phyloP scores from a whole-genome alignment of 2,329 filamentous ascomycete species.

The Hirsutella thompsonii region DNA sequence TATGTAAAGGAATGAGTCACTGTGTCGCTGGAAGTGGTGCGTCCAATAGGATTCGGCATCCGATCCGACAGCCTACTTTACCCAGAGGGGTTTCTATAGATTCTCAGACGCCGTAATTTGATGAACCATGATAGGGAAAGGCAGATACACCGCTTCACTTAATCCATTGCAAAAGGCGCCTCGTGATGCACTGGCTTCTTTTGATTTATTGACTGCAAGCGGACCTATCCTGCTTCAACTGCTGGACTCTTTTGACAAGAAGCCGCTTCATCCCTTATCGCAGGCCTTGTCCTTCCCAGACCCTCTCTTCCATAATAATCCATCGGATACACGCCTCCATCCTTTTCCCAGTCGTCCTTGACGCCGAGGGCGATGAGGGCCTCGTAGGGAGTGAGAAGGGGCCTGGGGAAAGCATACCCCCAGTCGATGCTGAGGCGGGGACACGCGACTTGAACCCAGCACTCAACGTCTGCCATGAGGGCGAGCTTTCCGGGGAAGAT shows the following conservation, averaged over 20 bases:
- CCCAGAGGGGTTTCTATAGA: too few relatives aligned
- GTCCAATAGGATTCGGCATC: too few relatives aligned
- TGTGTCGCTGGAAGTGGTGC: too few relatives aligned
- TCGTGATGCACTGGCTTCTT: background rate
- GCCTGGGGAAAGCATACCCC: conserved; percentile 89
- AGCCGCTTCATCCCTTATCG: conserved; percentile 8
- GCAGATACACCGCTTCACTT: too few relatives aligned
- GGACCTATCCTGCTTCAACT: background rate
- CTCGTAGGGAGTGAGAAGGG: conserved; percentile 87
- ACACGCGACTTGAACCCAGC: conserved; percentile 97
- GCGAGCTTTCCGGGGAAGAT: conserved; percentile 94
- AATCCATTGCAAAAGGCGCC: background rate
- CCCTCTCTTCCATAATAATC: conserved; percentile 95
- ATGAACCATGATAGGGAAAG: too few relatives aligned
- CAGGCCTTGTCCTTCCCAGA: conserved; percentile 60
- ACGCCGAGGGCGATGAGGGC: conserved; percentile 80
- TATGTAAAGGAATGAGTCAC: too few relatives aligned
- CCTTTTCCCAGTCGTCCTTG: conserved; percentile 56
- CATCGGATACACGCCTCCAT: conserved; percentile 74
- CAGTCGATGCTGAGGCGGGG: conserved; percentile 96
- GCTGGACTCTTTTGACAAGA: background rate
- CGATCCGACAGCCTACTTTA: too few relatives aligned
- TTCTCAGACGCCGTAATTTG: too few relatives aligned
- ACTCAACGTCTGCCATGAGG: conserved; percentile 87
- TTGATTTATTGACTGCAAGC: background rate